A percentile compares a stretch with the other conserved stretches of the same genome.
These are phyloP conservation scores for Tylopilus subfusipes DNA, from an alignment of 768 basidiomycete species.

Conservation along the genomic window DNA sequence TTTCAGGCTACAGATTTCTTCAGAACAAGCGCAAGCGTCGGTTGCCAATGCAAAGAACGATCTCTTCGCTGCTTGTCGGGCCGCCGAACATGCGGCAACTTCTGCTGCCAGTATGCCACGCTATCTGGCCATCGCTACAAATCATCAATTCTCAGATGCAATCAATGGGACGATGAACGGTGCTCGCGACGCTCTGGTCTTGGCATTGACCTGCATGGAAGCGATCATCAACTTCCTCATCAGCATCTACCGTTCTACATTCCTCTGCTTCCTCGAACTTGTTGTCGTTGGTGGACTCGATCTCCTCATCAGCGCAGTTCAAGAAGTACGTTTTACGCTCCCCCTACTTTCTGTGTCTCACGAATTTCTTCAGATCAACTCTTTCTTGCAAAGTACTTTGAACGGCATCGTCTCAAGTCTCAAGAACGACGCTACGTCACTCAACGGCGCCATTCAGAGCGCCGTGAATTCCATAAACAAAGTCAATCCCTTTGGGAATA, in stretches of 20 bases:
- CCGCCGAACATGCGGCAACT: slow-evolving; percentile 80
- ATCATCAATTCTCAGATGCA: slow-evolving; percentile 71
- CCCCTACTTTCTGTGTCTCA: slow-evolving; percentile 4
- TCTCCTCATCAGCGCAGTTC: slow-evolving; percentile 76
- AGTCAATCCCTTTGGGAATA: slow-evolving; percentile 67
- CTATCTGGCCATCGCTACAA: slow-evolving; percentile 83
- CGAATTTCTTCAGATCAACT: slow-evolving; percentile 54
- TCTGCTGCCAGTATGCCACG: slow-evolving; percentile 82
- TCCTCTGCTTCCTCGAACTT: slow-evolving; percentile 91
- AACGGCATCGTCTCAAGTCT: slow-evolving; percentile 63
- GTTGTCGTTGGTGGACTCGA: slow-evolving; percentile 78
- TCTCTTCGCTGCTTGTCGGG: slow-evolving; percentile 79
- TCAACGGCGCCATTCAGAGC: slow-evolving; percentile 64
- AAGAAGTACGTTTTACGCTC: slow-evolving; percentile 55
- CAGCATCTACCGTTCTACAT: slow-evolving; percentile 87
- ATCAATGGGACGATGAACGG: slow-evolving; percentile 77
- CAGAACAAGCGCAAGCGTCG: slow-evolving; percentile 62
- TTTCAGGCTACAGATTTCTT: slow-evolving; percentile 75
- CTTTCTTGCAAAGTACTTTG: slow-evolving; percentile 59
- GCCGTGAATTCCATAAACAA: slow-evolving; percentile 71
- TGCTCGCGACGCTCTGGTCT: slow-evolving; percentile 67
- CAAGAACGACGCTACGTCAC: slow-evolving; percentile 61
- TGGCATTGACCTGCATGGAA: slow-evolving; percentile 82
- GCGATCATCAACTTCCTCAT: slow-evolving; percentile 88
- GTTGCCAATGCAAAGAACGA: slow-evolving; percentile 68